Percentiles rank a stretch among this genome's conserved stretches.
Evolutionary conservation across 305 asterid genomes (phyloP).

Genomic region (Galium porrigens): DNA sequence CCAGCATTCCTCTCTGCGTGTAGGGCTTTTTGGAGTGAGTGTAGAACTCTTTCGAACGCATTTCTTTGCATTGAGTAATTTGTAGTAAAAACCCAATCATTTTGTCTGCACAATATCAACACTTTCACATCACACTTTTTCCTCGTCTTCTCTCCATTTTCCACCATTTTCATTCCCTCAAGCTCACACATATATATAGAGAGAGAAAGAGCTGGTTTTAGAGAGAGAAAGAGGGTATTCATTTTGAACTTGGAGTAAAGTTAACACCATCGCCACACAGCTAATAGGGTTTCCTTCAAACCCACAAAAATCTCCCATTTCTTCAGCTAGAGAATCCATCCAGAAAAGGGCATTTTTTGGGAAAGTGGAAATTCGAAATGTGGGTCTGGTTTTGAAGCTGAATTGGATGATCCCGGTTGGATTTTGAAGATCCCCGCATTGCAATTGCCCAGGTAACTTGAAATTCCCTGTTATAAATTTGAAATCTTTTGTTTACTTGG

Average conservation of each 20-base stretch:
- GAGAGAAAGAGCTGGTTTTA: constrained; percentile 6
- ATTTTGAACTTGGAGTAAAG: constrained; percentile 25
- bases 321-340: background rate
- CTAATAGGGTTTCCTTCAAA: constrained; percentile 20
- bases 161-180: constrained; percentile 6
- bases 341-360: background rate
- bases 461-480: constrained; percentile 13
- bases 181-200: background rate
- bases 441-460: constrained; percentile 25
- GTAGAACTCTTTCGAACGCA: background rate
- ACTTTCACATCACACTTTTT: background rate
- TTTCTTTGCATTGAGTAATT: background rate
- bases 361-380: constrained; percentile 15
- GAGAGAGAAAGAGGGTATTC: constrained; percentile 15
- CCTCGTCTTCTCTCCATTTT: background rate
- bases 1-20: background rate
- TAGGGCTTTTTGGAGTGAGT: constrained; percentile 9
- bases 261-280: constrained; percentile 12
- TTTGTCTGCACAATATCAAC: constrained; percentile 18
- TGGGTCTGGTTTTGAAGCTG: constrained; percentile 18
- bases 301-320: constrained; percentile 12
- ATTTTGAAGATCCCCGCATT: constrained; percentile 40
- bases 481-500: background rate
- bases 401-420: constrained; percentile 37
- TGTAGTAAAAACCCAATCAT: constrained; percentile 10